Percentiles rank a stretch among this genome's conserved stretches.
These are phyloP conservation scores for Cetradonia linearis DNA, from an alignment of 495 filamentous ascomycete species.

Conservation along the genomic window DNA sequence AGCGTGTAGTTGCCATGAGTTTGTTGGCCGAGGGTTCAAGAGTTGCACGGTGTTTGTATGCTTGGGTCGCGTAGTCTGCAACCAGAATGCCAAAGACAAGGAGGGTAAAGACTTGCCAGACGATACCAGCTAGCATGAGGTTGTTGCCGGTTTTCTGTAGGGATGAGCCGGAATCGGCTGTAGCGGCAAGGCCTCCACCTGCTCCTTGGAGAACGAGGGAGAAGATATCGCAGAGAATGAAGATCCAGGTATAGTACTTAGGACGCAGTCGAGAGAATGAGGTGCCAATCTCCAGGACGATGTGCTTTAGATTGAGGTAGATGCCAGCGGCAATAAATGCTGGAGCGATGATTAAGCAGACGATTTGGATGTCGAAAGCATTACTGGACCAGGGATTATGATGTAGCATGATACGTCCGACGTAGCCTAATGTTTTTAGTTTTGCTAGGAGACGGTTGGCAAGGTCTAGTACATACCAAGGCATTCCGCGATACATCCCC, in stretches of 20 bases:
- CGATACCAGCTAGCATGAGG: conserved; percentile 62
- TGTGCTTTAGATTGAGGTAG: conserved; percentile 59
- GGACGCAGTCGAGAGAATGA: conserved; percentile 46
- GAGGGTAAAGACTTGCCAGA: conserved; percentile 58
- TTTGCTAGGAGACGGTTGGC: background rate
- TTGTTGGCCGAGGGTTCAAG: conserved; percentile 25
- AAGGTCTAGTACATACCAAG: conserved; percentile 5
- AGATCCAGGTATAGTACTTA: conserved; percentile 53
- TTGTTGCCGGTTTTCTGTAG: conserved; percentile 41
- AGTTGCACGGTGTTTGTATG: conserved; percentile 6
- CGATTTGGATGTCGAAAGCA: conserved; percentile 59
- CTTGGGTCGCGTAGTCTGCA: conserved; percentile 16
- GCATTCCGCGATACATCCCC: conserved; percentile 34
- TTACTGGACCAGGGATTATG: conserved; percentile 48
- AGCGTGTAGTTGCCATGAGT: conserved; percentile 33
- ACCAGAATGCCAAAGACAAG: conserved; percentile 38
- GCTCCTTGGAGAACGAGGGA: conserved; percentile 55
- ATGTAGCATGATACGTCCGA: conserved; percentile 49
- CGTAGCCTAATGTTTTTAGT: conserved; percentile 42
- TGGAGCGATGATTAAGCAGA: conserved; percentile 55
- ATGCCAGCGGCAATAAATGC: conserved; percentile 56
- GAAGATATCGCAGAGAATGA: conserved; percentile 56
- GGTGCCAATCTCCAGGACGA: conserved; percentile 45
- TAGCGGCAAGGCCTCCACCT: conserved; percentile 48
- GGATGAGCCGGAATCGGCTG: conserved; percentile 29